Conservation (phyloP, 768 basidiomycete genomes). For the Mycena haematopus region DNA sequence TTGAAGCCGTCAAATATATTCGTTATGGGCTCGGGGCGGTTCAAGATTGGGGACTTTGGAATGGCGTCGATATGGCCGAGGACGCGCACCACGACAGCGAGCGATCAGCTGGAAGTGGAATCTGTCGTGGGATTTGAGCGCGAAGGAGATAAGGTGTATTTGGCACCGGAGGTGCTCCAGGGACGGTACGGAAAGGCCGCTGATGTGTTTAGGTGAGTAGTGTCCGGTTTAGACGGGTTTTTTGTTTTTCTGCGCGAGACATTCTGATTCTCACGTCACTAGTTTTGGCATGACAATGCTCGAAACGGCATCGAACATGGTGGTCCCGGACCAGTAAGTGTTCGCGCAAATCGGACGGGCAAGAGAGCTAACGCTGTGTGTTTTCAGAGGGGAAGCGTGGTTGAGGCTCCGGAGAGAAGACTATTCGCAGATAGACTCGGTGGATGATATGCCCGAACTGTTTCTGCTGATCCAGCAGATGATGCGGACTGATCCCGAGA, state of each 20-base stretch:
- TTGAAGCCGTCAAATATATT: slow-evolving; percentile 98
- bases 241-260: slow-evolving; percentile 25
- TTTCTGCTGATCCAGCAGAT: slow-evolving; percentile 72
- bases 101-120: slow-evolving; percentile 39
- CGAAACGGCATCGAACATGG: slow-evolving; percentile 94
- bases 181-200: slow-evolving; percentile 92
- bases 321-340: slow-evolving; percentile 95
- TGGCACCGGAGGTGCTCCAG: slow-evolving; percentile 94
- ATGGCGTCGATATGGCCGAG: slow-evolving; percentile 97
- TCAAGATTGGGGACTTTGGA: slow-evolving; percentile 98
- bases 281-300: slow-evolving; percentile 96
- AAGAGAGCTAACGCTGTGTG: slow-evolving; percentile 21
- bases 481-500: slow-evolving; percentile 75
- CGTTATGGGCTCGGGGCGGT: slow-evolving; percentile 81
- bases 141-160: slow-evolving; percentile 96
- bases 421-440: slow-evolving; percentile 78
- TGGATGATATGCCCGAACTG: slow-evolving; percentile 69
- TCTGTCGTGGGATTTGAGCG: slow-evolving; percentile 73
- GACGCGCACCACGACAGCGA: slow-evolving; percentile 25
- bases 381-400: slow-evolving; percentile 87
- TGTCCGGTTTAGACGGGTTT: slow-evolving; percentile 41
- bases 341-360: slow-evolving; percentile 33
- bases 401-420: slow-evolving; percentile 91
- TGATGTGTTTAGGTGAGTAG: slow-evolving; percentile 93
- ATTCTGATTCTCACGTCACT: slow-evolving; percentile 52